These are phyloP conservation scores for Phytophthora sojae DNA, from an alignment of 352 stramenopile species.

Conservation along the genomic window DNA sequence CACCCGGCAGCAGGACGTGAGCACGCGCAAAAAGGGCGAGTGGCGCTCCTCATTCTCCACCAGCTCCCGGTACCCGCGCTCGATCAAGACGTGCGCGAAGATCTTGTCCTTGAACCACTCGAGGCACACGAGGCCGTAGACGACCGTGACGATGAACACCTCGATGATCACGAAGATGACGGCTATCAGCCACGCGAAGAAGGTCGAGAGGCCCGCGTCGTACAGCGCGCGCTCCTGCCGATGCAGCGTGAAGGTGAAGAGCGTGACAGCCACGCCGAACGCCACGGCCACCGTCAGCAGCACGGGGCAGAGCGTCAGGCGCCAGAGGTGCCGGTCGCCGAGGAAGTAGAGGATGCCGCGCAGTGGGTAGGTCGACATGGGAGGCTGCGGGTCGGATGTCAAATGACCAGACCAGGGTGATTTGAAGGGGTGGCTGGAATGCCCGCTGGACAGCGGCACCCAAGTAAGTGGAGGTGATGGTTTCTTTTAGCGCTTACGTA, in stretches of 20 bases:
- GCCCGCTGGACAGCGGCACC: background rate
- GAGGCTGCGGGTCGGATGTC: conserved; percentile 12
- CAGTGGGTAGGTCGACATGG: conserved; percentile 53
- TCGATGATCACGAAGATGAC: conserved; percentile 59
- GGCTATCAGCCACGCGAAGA: conserved; percentile 64
- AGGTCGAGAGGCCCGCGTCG: conserved; percentile 42
- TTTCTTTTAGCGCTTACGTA: conserved; percentile 4
- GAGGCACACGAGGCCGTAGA: conserved; percentile 55
- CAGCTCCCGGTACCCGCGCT: conserved; percentile 48
- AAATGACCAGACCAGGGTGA: conserved; percentile 9
- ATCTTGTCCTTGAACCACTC: conserved; percentile 63
- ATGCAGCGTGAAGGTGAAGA: conserved; percentile 50
- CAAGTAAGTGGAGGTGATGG: background rate
- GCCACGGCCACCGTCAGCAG: conserved; percentile 60
- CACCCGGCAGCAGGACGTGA: conserved; percentile 58
- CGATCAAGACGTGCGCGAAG: conserved; percentile 56
- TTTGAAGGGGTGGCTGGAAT: background rate
- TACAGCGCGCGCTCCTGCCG: conserved; percentile 47
- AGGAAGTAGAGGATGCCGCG: conserved; percentile 56
- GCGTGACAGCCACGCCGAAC: conserved; percentile 42
- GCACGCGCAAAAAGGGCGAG: conserved; percentile 45
- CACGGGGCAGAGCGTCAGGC: conserved; percentile 49
- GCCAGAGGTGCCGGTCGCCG: conserved; percentile 53
- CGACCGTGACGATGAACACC: conserved; percentile 60
- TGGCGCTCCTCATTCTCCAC: conserved; percentile 55